phyloP scores from a whole-genome alignment of 2,329 filamentous ascomycete genomes.

The Macrophomina pseudophaseolina region DNA sequence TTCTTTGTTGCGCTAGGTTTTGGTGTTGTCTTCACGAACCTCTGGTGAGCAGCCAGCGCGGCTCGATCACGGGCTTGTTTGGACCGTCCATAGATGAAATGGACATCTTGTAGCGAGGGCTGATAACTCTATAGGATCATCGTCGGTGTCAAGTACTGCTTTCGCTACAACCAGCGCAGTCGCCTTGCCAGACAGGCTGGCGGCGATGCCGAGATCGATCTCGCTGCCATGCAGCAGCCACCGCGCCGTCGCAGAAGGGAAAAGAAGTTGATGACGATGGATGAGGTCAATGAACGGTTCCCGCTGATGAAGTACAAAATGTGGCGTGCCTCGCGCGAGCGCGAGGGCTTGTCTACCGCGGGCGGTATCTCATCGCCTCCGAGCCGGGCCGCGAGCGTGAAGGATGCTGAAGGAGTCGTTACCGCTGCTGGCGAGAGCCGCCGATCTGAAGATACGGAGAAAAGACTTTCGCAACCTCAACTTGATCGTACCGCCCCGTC shows the following conservation, averaged over 20 bases:
- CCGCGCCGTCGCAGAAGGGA: constrained; percentile 86
- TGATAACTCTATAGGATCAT: constrained; percentile 76
- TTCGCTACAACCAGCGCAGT: constrained; percentile 95
- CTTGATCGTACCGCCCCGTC: constrained; percentile 12
- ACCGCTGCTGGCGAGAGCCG: constrained; percentile 37
- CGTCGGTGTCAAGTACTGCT: constrained; percentile 98
- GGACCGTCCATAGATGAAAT: not conserved
- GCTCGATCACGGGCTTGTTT: constrained; percentile 1
- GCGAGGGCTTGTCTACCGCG: constrained; percentile 79
- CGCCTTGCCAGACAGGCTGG: constrained; percentile 78
- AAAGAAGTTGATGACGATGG: constrained; percentile 99
- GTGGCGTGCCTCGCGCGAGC: constrained; percentile 84
- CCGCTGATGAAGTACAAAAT: constrained; percentile 95
- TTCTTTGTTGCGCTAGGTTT: constrained; percentile 98
- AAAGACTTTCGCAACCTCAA: constrained; percentile 17
- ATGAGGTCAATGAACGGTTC: constrained; percentile 97
- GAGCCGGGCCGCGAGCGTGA: constrained; percentile 75
- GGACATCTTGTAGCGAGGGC: not conserved
- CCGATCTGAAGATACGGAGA: constrained; percentile 33
- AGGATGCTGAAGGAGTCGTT: constrained; percentile 61
- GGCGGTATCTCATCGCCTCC: constrained; percentile 77
- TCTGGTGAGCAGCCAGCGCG: constrained; percentile 72
- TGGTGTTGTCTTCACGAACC: constrained; percentile 96
- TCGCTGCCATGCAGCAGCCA: constrained; percentile 84
- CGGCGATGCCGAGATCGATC: constrained; percentile 80